These are phyloP conservation scores for Thalassiosira oceanica DNA, from an alignment of 352 stramenopile genomes.

Conservation along the genomic window DNA sequence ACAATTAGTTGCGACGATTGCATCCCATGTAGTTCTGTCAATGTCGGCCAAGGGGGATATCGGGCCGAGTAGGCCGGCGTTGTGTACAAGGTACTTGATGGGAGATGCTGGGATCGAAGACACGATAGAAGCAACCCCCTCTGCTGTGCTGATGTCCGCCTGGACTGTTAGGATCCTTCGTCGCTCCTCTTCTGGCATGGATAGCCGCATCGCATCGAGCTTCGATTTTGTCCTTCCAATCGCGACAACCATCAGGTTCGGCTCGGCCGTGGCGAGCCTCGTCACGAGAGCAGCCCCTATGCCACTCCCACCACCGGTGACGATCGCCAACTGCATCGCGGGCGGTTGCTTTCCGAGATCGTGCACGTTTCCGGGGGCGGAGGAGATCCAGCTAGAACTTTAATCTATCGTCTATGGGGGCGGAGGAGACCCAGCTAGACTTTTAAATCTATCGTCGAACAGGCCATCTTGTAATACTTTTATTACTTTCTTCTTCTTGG, in stretches of 20 bases:
- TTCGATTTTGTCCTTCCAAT: constrained; percentile 16
- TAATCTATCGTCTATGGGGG: neutral
- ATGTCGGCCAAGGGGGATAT: constrained; percentile 36
- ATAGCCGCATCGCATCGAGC: constrained; percentile 2
- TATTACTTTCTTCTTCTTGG: neutral
- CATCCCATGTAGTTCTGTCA: constrained; percentile 14
- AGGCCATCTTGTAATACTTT: constrained; percentile 1
- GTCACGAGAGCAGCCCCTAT: constrained; percentile 29
- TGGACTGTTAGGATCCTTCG: constrained; percentile 12
- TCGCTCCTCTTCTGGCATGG: neutral
- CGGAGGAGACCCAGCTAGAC: neutral
- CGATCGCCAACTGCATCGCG: constrained; percentile 39
- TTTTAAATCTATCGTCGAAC: neutral
- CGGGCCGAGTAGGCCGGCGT: constrained; percentile 32
- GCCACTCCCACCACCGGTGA: constrained; percentile 33
- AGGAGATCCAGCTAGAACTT: neutral
- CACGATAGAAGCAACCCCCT: constrained; percentile 28
- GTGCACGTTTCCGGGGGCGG: neutral
- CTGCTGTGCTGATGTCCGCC: constrained; percentile 36
- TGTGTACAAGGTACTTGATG: constrained; percentile 46
- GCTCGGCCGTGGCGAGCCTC: constrained; percentile 18
- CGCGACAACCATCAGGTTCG: constrained; percentile 24
- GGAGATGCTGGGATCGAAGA: constrained; percentile 21
- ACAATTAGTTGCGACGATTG: constrained; percentile 15
- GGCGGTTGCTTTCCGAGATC: neutral